Conservation (phyloP, 305 asterid genomes). For the Fraxinus paxiana region DNA sequence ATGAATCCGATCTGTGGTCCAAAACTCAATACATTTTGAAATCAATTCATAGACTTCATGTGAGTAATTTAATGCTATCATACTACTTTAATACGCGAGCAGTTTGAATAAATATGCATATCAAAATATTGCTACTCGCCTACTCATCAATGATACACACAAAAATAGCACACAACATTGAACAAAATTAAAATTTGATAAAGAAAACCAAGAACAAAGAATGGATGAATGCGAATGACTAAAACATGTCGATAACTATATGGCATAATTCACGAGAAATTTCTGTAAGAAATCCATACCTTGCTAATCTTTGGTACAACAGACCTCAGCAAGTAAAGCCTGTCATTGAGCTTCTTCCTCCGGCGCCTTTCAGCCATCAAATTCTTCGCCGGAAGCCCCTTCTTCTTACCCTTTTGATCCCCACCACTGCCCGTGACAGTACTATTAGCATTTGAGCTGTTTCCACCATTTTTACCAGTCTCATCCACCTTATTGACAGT, state of each 20-base stretch:
- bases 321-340: constrained; percentile 88
- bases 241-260: constrained; percentile 41
- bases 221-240: constrained; percentile 22
- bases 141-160: constrained; percentile 28
- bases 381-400: constrained; percentile 90
- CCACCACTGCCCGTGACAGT: constrained; percentile 36
- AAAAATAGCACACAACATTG: background rate
- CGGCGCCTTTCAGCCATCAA: constrained; percentile 92
- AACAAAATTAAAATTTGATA: background rate
- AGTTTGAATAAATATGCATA: constrained; percentile 44
- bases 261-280: constrained; percentile 43
- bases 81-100: constrained; percentile 42
- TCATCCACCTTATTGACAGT: constrained; percentile 30
- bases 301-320: constrained; percentile 95
- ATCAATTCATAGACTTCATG: constrained; percentile 71
- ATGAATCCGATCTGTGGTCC: constrained; percentile 56
- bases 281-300: constrained; percentile 47
- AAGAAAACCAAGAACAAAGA: constrained; percentile 5
- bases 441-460: constrained; percentile 44
- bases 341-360: constrained; percentile 90
- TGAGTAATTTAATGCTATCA: constrained; percentile 80
- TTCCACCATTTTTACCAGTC: constrained; percentile 37
- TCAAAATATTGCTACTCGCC: constrained; percentile 21
- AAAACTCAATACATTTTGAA: constrained; percentile 40
- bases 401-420: constrained; percentile 73